Evolutionary conservation across 306 rosid genomes (phyloP), one percentile per base, ranked within the genome.

Genomic region (Albizia julibrissin): DNA sequence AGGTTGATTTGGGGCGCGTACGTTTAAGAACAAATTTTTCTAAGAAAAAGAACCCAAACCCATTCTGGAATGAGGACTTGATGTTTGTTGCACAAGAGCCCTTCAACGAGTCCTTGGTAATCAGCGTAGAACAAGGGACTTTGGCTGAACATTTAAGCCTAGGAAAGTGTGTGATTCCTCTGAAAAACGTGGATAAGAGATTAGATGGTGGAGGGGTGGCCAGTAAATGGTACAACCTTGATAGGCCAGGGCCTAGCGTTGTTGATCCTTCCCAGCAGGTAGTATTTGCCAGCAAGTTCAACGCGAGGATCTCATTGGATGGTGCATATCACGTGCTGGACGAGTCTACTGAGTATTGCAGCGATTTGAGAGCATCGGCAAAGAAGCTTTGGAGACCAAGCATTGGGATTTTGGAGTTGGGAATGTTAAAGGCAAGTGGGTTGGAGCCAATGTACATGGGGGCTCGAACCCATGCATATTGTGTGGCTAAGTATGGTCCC

Each of bases 31-130:
- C 88, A 5, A 37, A 46, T 22, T 85, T 84, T 22, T 84, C 81
- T 0, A 88, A 82, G 70, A 66, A 78, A 1, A 78, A 64, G 54
- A 46, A 77, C 21, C 22, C 26, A 39, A 74, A 84, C 27, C 89
- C 91, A 1, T 37, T 56, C 13, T 90, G 93, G 91, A 86, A 87
- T 54, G 87, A 88, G 43, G 87, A 90, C 58, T 71, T 88, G 85
- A 83, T 90, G 80, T 83, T 90, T 44, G 91, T 90, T n/a, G 90
- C 89, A 27, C 89, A 87, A 82, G 90, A 88, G 54, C 93, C 91
- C 1, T 86, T 84, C 31, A 69, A 43, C 16, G 83, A 80, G 33
- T 66, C 71, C 0, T 59, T 83, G 33, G 64, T 80, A 8, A 27
- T 86, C 3, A 81, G 84, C 26, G 87, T 89, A 21, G 49, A 77